Evolutionary conservation across 2,329 filamentous ascomycete genomes (phyloP), one percentile per base, ranked within the genome.

Genomic region (Ascochyta fabae): DNA sequence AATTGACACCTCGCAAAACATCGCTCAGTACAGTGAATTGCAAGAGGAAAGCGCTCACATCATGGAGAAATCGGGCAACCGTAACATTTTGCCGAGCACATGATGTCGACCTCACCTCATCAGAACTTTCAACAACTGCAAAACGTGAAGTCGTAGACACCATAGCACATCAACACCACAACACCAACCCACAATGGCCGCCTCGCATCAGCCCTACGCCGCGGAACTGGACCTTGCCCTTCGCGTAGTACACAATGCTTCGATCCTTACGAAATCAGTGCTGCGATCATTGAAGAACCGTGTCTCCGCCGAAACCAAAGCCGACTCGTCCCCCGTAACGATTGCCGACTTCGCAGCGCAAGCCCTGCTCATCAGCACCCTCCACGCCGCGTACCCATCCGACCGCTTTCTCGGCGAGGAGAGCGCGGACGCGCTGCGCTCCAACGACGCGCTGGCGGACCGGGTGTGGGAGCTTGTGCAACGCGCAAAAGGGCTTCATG

Each of bases 301-400:
- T 48, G 69, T 73, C 44, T 77, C 77, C 52, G 79, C 78, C 22
- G 76, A 86, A 48, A 79, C 82, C 65, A 88, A 88, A 68, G 77
- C 77, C 52, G 86, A 88, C 68, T 75, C 79, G 44, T 83, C 81
- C 0, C 86, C 86, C 23, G 86, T 88, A 46, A 88, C 86, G 1
- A 81, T 86, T 34, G 85, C 84, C 56, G 86, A 88, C 68, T 87
- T 88, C 66, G 85, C 84, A 36, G 82, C 84, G 2, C 86, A 88
- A 69, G 85, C 85, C 9, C 76, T 88, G 33, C 79, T 88, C 62
- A 87, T 87, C 63, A 78, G 77, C 52, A 80, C 83, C 26, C 74
- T 88, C 41, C 83, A 81, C 64, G 70, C 73, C 26, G 77, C 72
- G 42, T 87, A 85, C 61, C 84, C 85, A 0, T 59, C 72, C 2